These are phyloP conservation scores for Fonsecaea pedrosoi DNA, from an alignment of 2,329 filamentous ascomycete genomes.

Conservation along the genomic window DNA sequence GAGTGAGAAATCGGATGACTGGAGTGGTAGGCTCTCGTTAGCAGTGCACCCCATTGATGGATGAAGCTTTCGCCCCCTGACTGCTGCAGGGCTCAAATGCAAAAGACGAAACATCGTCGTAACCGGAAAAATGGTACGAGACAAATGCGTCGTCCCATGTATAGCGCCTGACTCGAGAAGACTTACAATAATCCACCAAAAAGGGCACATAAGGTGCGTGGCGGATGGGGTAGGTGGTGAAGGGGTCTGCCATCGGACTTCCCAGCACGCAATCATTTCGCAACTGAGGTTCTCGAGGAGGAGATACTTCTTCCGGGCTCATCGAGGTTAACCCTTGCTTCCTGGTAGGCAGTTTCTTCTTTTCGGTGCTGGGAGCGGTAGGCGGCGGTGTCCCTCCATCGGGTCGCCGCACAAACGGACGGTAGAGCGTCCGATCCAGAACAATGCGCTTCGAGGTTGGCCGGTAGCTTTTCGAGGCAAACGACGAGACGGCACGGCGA, in stretches of 20 bases:
- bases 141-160: background rate
- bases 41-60: background rate
- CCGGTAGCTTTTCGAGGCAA: constrained; percentile 33
- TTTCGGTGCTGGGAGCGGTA: background rate
- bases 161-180: background rate
- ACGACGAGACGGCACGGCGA: constrained; percentile 30
- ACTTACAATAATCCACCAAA: constrained; percentile 33
- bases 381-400: constrained; percentile 10
- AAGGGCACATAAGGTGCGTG: constrained; percentile 27
- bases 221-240: constrained; percentile 26
- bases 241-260: constrained; percentile 24
- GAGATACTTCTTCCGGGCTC: background rate
- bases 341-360: background rate
- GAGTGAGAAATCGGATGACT: constrained; percentile 31
- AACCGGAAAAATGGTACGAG: background rate
- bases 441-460: constrained; percentile 30
- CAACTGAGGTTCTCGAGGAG: constrained; percentile 5
- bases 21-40: background rate
- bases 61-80: background rate
- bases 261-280: constrained; percentile 25
- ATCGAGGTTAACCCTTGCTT: constrained; percentile 3
- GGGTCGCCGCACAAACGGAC: constrained; percentile 22
- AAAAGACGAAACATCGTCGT: background rate
- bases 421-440: constrained; percentile 28
- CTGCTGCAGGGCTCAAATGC: background rate